Evolutionary conservation across 2,329 filamentous ascomycete genomes (phyloP).

Genomic region (Colletotrichum liaoningense): DNA sequence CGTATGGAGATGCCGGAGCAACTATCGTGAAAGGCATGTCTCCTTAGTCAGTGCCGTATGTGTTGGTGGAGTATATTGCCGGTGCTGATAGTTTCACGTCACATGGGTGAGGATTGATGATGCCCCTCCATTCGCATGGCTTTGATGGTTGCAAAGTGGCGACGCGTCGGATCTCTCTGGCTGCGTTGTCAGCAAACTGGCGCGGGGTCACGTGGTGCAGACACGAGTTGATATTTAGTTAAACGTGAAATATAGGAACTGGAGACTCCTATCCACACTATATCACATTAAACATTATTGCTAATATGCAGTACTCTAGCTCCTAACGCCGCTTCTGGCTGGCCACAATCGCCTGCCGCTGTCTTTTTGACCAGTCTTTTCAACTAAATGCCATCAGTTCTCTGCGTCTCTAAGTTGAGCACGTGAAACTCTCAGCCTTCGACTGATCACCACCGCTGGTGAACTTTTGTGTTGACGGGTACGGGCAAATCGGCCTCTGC

Average conservation of each 20-base stretch:
- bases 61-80: not conserved
- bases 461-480: conserved; percentile 39
- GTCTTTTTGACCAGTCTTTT: not conserved
- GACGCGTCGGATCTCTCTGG: not conserved
- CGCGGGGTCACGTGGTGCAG: conserved; percentile 14
- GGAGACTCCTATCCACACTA: too few relatives aligned
- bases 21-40: conserved; percentile 1
- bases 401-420: not conserved
- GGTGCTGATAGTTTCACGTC: not conserved
- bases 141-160: not conserved
- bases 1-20: not conserved
- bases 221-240: not conserved
- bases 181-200: conserved; percentile 14
- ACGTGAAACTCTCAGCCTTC: conserved; percentile 12
- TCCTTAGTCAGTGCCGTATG: not conserved
- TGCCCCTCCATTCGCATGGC: not conserved
- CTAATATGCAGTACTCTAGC: not conserved
- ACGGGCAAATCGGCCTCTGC: conserved; percentile 59
- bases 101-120: not conserved
- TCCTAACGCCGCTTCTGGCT: not conserved
- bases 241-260: too few relatives aligned
- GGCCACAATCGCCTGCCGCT: not conserved
- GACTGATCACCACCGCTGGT: conserved; percentile 2
- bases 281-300: conserved; percentile 21
- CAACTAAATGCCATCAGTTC: not conserved